Evolutionary conservation across 768 basidiomycete genomes (phyloP).

Genomic region (Sutorius australiensis): DNA sequence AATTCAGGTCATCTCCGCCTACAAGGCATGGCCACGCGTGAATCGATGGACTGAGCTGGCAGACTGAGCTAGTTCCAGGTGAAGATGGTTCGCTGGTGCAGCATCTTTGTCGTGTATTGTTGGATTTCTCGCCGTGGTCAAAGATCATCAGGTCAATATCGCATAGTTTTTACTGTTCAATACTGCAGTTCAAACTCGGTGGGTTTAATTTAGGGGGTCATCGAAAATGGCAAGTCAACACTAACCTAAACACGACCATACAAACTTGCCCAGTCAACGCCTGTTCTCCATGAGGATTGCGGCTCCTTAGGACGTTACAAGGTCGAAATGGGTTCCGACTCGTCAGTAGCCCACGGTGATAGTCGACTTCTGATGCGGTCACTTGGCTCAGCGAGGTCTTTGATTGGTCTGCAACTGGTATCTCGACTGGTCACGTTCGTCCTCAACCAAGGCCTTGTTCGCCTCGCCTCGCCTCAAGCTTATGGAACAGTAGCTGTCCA

Average conservation of each 20-base stretch:
- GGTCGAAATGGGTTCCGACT: slow-evolving; percentile 10
- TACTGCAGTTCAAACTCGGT: background rate
- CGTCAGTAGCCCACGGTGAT: background rate
- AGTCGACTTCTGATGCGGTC: slow-evolving; percentile 25
- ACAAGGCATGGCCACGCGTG: background rate
- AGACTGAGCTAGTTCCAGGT: background rate
- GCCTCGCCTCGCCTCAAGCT: slow-evolving; percentile 76
- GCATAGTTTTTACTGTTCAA: background rate
- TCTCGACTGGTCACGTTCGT: slow-evolving; percentile 83
- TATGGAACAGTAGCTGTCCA: slow-evolving; percentile 92
- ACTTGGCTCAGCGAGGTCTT: slow-evolving; percentile 49
- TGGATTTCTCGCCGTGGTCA: slow-evolving; percentile 1
- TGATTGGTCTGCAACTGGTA: slow-evolving; percentile 83
- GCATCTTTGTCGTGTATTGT: background rate
- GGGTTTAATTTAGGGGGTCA: background rate
- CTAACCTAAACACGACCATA: slow-evolving; percentile 13
- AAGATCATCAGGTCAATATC: background rate
- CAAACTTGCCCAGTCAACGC: background rate
- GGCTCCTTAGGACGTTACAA: slow-evolving; percentile 1
- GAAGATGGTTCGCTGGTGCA: background rate
- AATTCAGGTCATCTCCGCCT: background rate
- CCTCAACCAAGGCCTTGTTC: slow-evolving; percentile 84
- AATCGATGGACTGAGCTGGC: background rate
- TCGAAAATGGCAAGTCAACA: background rate
- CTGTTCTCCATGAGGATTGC: slow-evolving; percentile 2